Evolutionary conservation across 495 filamentous ascomycete genomes (phyloP), one percentile per base, ranked within the genome.

Genomic region (Podospora fimiseda): DNA sequence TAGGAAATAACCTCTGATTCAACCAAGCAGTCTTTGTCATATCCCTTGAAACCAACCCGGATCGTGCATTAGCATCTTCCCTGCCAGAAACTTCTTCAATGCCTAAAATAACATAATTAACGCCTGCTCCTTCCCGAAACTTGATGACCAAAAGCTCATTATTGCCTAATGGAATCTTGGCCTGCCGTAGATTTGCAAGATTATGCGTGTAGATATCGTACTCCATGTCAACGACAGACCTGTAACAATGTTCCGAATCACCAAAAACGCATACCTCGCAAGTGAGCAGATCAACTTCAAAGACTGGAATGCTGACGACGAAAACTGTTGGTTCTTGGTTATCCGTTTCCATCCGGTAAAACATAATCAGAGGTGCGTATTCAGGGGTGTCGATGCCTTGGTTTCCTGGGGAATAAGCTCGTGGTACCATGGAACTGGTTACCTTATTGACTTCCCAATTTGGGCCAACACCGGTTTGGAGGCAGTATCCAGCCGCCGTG

Each of bases 11-110:
- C 11, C 42, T 18, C 16, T 44, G 42, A 11, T 18, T 18, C 18
- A 44, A 19, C 42, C 42, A 44, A 11, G 22, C 42, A 13, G 42
- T 44, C 42, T 44, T 9, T 3, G 42, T 44, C 42, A 44, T 44
- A 20, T 20, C 22, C n/a, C 8, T 14, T 15, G 42, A 44, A 5
- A 18, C 42, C 16, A 44, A 19, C 18, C 18, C 7, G 13, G 8
- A 9, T 4, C 18, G 42, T 4, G 3, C 18, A n/a, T n/a, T n/a
- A 4, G 18, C 42, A 44, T 22, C 3, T 44, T 9, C 18, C 13
- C 11, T 4, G 42, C 13, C 42, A 15, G 42, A 3, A 3, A 33
- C 6, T 33, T 33, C 27, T 33, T 33, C 27, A 33, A 33, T 11
- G 11, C 6, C 5, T 5, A 33, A 11, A 5, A 33, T 19, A 14